Conservation (phyloP, 2,329 filamentous ascomycete genomes). For the Tolypocladium sp. region DNA sequence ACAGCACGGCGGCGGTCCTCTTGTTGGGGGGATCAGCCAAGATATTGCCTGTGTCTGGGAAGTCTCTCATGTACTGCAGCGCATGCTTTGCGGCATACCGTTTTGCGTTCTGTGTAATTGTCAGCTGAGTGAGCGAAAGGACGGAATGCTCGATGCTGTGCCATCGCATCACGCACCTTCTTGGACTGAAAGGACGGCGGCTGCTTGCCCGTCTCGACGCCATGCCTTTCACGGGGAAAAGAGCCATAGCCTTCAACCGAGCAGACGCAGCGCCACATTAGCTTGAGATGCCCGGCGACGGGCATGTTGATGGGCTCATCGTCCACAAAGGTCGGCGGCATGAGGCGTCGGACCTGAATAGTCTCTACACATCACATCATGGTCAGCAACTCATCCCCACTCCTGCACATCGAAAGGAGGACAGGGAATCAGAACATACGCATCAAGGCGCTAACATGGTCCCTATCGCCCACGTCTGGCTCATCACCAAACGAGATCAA, state of each 20-base stretch:
- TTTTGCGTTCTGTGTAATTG: slow-evolving; percentile 32
- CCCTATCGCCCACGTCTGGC: slow-evolving; percentile 14
- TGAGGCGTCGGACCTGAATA: slow-evolving; percentile 6
- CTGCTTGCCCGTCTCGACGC: slow-evolving; percentile 15
- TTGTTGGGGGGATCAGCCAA: not conserved
- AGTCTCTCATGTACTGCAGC: slow-evolving; percentile 26
- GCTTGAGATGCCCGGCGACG: slow-evolving; percentile 10
- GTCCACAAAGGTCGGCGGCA: slow-evolving; percentile 7
- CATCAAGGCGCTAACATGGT: slow-evolving; percentile 19
- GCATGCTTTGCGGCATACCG: slow-evolving; percentile 42
- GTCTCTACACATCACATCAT: slow-evolving; percentile 4
- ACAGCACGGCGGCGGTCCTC: not conserved
- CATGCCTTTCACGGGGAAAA: slow-evolving; percentile 24
- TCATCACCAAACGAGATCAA: slow-evolving; percentile 24
- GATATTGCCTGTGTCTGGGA: not conserved
- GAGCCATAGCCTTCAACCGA: slow-evolving; percentile 9
- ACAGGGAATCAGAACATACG: slow-evolving; percentile 10
- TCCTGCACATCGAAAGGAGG: not conserved
- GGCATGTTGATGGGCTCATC: slow-evolving; percentile 9
- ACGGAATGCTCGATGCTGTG: not conserved
- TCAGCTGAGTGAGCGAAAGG: not conserved
- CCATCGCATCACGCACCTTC: slow-evolving; percentile 23
- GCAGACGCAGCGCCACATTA: slow-evolving; percentile 17
- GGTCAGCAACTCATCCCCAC: not conserved
- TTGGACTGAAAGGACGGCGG: slow-evolving; percentile 33